Conservation (phyloP, 2,329 filamentous ascomycete species). For the Nemania sp. region DNA sequence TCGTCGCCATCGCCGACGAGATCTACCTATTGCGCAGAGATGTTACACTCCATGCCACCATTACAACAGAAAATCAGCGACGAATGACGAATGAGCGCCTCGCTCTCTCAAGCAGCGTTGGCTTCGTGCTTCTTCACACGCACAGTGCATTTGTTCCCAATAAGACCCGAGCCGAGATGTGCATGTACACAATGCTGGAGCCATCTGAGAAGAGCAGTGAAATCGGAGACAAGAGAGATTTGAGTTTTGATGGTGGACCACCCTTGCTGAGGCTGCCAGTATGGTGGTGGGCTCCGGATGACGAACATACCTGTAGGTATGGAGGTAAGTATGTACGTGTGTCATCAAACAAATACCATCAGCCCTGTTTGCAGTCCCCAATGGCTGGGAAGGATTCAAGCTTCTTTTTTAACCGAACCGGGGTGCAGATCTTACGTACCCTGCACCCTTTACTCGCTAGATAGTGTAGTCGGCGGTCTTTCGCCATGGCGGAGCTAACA, state of each 20-base stretch:
- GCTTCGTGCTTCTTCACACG: slow-evolving; percentile 1
- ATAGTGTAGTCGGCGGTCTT: neutral
- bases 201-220: neutral
- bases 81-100: neutral
- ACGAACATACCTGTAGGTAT: no score
- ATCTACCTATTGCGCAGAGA: neutral
- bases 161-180: slow-evolving; percentile 1
- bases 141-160: slow-evolving; percentile 20
- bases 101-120: neutral
- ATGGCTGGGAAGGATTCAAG: slow-evolving; percentile 31
- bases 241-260: slow-evolving; percentile 23
- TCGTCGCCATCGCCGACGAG: slow-evolving; percentile 3
- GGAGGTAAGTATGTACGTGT: slow-evolving; percentile 26
- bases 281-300: slow-evolving; percentile 20
- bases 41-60: neutral
- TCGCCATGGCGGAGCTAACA: slow-evolving; percentile 8
- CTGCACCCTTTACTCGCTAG: slow-evolving; percentile 2
- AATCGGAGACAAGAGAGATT: slow-evolving; percentile 11
- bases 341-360: slow-evolving; percentile 25
- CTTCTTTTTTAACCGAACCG: slow-evolving; percentile 28
- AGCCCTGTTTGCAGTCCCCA: slow-evolving; percentile 24
- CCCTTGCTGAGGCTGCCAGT: slow-evolving; percentile 21
- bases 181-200: slow-evolving; percentile 1
- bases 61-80: neutral
- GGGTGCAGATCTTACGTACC: slow-evolving; percentile 24